A percentile compares a stretch with the other conserved stretches of the same genome.
Conservation (phyloP, 2,329 filamentous ascomycete species). For the Myrmaecium sp. region DNA sequence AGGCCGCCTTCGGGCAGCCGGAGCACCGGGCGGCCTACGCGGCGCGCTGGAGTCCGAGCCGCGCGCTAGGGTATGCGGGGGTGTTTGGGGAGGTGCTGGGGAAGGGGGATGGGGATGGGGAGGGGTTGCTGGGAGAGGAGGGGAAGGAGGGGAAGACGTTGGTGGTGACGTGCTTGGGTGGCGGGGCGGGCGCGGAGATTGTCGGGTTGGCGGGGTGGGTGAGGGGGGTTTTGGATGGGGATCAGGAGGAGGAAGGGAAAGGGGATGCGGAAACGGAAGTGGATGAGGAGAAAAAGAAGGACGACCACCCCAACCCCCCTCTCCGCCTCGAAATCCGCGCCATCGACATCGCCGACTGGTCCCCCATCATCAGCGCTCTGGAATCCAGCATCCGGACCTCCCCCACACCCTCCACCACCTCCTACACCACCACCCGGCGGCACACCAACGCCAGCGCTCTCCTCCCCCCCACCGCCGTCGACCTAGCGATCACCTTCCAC, state of each 20-base stretch:
- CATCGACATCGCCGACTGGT: conserved; percentile 77
- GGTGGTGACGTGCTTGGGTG: conserved; percentile 43
- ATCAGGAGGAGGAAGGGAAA: not conserved
- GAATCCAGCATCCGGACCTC: conserved; percentile 37
- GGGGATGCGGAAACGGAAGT: not conserved
- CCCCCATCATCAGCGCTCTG: conserved; percentile 41
- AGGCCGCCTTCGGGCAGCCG: conserved; percentile 54
- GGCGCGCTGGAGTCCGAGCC: conserved; percentile 74
- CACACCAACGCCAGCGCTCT: conserved; percentile 31
- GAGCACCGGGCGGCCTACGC: conserved; percentile 70
- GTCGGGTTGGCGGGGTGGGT: conserved; percentile 42
- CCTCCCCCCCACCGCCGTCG: conserved; percentile 12
- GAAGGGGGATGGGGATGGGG: conserved; percentile 5
- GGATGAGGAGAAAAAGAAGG: not conserved
- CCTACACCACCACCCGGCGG: too few relatives aligned
- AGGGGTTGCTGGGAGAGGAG: conserved; percentile 29
- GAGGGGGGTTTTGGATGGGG: not conserved
- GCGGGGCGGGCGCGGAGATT: conserved; percentile 50
- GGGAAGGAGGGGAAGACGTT: not conserved
- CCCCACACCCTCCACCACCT: conserved; percentile 25
- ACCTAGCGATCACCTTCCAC: conserved; percentile 22
- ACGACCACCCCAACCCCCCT: not conserved
- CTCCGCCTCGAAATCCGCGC: conserved; percentile 35
- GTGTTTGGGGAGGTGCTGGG: conserved; percentile 26
- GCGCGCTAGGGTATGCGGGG: conserved; percentile 68